Conservation (phyloP, 1,139 yeast genomes). For the Suhomyces wounanorum region DNA sequence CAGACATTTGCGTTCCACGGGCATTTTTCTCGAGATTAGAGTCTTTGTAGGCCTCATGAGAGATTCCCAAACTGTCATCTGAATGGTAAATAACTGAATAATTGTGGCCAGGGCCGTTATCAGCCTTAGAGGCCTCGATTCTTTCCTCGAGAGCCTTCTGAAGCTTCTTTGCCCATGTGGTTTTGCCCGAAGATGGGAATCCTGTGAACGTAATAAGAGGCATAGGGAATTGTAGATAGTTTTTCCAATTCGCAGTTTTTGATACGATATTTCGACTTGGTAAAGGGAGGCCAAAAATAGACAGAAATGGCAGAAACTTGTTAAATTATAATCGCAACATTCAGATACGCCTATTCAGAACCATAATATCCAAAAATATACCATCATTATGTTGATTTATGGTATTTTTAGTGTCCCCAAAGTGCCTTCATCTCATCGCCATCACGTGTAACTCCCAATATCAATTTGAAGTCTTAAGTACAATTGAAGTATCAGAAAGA, state of each 20-base stretch:
- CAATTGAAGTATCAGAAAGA: background rate
- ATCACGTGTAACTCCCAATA: background rate
- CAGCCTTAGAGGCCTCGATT: constrained; percentile 40
- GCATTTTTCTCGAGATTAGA: constrained; percentile 76
- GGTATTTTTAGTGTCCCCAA: no score
- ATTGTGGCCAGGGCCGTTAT: constrained; percentile 50
- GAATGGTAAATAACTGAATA: constrained; percentile 67
- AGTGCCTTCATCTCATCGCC: background rate
- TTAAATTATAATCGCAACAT: no score
- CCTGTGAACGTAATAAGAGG: constrained; percentile 86
- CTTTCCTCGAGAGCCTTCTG: constrained; percentile 47
- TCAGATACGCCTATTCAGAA: no score
- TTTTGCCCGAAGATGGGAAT: constrained; percentile 82
- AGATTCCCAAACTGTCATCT: constrained; percentile 76
- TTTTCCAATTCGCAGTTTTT: background rate
- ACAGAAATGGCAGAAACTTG: background rate
- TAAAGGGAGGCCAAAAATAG: background rate
- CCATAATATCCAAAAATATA: no score
- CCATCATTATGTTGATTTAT: no score
- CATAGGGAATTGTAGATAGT: constrained; percentile 46
- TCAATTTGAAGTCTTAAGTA: background rate
- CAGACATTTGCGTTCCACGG: constrained; percentile 83
- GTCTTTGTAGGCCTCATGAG: constrained; percentile 66
- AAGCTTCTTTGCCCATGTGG: constrained; percentile 67
- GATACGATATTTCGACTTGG: background rate